Base-by-base conservation (phyloP, 441 rosid genomes). In the Arabidopsis hybrid region DNA sequence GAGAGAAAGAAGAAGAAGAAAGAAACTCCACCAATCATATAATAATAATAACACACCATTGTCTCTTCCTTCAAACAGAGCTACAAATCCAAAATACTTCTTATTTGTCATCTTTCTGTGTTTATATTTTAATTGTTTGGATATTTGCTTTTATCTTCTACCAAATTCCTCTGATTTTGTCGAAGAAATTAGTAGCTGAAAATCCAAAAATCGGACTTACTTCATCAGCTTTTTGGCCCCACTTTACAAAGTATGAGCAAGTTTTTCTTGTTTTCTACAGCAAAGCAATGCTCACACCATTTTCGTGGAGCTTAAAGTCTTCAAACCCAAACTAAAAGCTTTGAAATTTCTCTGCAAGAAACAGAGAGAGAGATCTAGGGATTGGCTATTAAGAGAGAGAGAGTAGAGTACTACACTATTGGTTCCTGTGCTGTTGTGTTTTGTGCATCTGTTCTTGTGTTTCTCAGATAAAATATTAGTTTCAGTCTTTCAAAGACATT, bases 381-480 rank as follows among this genome's bases (percentile, higher is more conserved):
- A 57, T 80, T 83, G 72, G 85, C 55, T 73, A 26, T 68, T 60
- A 17, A 67, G 70, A 74, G 60, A 49, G 58, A 60, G 51, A 35
- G 60, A 67, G 55, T 56, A 60, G 6, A 42, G 65, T 42, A 39
- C 39, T 36, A 7, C 39, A 18, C 14, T 38, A 16, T 77, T 1
- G 76, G 73, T 65, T 50, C 63, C 71, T 71, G 76, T 65, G 80
- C 76, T 71, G 43, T 77, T 77, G 80, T 61, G 81, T 67, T 79
- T 69, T 78, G 80, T 77, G 80, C 80, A 58, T 42, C 72, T 71
- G 79, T 65, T 80, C 72, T 60, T 69, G 45, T 32, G 72, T 60
- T 66, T 73, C 72, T 61, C 49, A 73, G 57, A 57, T 50, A 7
- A 42, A 47, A 56, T 32, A 34, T 7, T 12, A 68, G 34, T 56